Evolutionary conservation across 257 asterid genomes (phyloP).

Genomic region (Petunia axillaris): DNA sequence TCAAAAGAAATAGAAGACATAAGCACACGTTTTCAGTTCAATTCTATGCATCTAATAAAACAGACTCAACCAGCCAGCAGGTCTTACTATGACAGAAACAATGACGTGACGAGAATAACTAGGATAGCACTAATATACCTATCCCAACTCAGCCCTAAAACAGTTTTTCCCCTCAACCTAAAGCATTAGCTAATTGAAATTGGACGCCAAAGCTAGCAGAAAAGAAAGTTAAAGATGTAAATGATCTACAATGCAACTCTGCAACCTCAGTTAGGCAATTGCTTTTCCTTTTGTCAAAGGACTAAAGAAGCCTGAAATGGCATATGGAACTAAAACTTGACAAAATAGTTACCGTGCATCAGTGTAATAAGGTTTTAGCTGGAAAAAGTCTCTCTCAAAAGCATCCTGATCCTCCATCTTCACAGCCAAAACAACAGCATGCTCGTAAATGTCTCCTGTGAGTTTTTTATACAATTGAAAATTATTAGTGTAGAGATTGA

Average conservation of each 20-base stretch:
- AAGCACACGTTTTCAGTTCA: constrained; percentile 13
- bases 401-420: constrained; percentile 90
- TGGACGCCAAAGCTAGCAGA: not conserved
- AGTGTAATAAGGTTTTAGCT: constrained; percentile 90
- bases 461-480: constrained; percentile 18
- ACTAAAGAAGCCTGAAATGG: constrained; percentile 2
- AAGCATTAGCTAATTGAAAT: not conserved
- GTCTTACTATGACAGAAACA: not conserved
- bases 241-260: not conserved
- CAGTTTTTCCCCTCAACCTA: not conserved
- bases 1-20: constrained; percentile 31
- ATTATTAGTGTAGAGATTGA: not conserved
- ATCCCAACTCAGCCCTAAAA: not conserved
- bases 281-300: constrained; percentile 5
- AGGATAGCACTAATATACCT: not conserved
- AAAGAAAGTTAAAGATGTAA: not conserved
- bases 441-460: constrained; percentile 91
- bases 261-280: not conserved
- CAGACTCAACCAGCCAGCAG: not conserved
- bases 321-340: not conserved
- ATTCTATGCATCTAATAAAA: constrained; percentile 16
- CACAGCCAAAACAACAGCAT: constrained; percentile 87
- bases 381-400: constrained; percentile 93
- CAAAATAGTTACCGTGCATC: constrained; percentile 70
- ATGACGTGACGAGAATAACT: not conserved